These are phyloP conservation scores for Colletotrichum euphorbiae DNA, from an alignment of 2,329 filamentous ascomycete genomes.

Conservation along the genomic window DNA sequence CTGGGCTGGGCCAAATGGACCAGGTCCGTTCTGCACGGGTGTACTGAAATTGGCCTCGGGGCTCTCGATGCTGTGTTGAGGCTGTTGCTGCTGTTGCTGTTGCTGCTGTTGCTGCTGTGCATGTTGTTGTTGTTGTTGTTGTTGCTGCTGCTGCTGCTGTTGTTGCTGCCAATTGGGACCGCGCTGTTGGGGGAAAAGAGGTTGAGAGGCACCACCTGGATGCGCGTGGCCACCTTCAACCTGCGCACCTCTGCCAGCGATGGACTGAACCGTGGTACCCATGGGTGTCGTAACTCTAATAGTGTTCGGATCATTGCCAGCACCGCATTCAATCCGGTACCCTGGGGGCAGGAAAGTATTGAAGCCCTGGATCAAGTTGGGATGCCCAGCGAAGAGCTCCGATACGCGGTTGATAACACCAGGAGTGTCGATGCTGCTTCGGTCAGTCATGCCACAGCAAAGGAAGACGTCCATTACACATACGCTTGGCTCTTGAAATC, in stretches of 20 bases:
- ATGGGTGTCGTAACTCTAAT: slow-evolving; percentile 97
- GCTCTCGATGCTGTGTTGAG: slow-evolving; percentile 70
- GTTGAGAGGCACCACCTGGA: slow-evolving; percentile 52
- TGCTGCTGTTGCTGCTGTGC: slow-evolving; percentile 43
- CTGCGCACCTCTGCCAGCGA: slow-evolving; percentile 67
- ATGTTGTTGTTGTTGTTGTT: slow-evolving; percentile 51
- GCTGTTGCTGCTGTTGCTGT: slow-evolving; percentile 52
- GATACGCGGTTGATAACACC: slow-evolving; percentile 98
- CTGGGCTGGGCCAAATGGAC: slow-evolving; percentile 58
- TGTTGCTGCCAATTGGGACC: slow-evolving; percentile 64
- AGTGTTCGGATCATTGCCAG: slow-evolving; percentile 92
- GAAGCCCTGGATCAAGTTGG: slow-evolving; percentile 95
- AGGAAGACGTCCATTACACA: slow-evolving; percentile 51
- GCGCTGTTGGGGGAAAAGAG: slow-evolving; percentile 62
- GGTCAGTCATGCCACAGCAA: slow-evolving; percentile 45
- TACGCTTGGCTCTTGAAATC: slow-evolving; percentile 98
- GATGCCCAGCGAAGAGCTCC: slow-evolving; percentile 93
- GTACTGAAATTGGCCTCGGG: slow-evolving; percentile 72
- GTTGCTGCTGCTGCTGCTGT: slow-evolving; percentile 41
- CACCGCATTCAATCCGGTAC: slow-evolving; percentile 95
- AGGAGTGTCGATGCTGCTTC: slow-evolving; percentile 86
- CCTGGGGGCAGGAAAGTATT: slow-evolving; percentile 97
- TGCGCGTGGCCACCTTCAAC: slow-evolving; percentile 55
- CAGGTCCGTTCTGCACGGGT: slow-evolving; percentile 63
- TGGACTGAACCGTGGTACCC: slow-evolving; percentile 94